Conservation (phyloP, 2,329 filamentous ascomycete genomes). For the Tolypocladium guangdongense region DNA sequence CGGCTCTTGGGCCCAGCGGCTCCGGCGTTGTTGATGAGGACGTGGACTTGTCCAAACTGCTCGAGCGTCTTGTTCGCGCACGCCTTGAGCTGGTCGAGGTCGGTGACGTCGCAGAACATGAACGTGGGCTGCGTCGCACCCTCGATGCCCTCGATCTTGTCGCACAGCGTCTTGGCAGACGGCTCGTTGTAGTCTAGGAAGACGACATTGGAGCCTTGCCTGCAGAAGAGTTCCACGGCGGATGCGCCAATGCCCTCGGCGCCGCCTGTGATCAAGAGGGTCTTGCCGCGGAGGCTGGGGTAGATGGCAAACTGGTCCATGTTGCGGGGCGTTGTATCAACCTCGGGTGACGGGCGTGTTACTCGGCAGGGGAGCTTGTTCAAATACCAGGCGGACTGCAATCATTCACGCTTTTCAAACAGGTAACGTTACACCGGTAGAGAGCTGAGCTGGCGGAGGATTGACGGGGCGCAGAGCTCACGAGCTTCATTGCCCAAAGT, state of each 20-base stretch:
- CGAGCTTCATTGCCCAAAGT: not conserved
- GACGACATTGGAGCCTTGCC: slow-evolving; percentile 31
- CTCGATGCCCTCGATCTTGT: slow-evolving; percentile 6
- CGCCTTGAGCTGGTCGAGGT: slow-evolving; percentile 20
- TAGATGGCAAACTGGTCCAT: slow-evolving; percentile 22
- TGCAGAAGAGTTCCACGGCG: slow-evolving; percentile 31
- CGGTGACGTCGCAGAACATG: slow-evolving; percentile 29
- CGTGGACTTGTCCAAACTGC: slow-evolving; percentile 44
- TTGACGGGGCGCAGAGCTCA: not conserved
- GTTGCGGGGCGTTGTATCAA: not conserved
- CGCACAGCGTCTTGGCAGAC: slow-evolving; percentile 19
- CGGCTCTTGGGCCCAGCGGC: slow-evolving; percentile 11
- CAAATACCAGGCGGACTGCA: not conserved
- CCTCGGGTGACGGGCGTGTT: not conserved
- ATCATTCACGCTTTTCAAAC: not conserved
- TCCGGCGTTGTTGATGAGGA: slow-evolving; percentile 78
- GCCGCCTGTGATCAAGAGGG: slow-evolving; percentile 33
- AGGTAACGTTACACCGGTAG: not conserved
- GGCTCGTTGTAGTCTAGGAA: slow-evolving; percentile 29
- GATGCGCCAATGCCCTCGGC: slow-evolving; percentile 35
- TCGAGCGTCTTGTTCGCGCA: slow-evolving; percentile 21
- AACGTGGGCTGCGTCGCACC: slow-evolving; percentile 21
- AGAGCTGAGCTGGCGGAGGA: not conserved
- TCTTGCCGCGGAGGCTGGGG: slow-evolving; percentile 27
- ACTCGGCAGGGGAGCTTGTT: not conserved